phyloP scores from a whole-genome alignment of 495 filamentous ascomycete genomes.

The Letharia columbiana region DNA sequence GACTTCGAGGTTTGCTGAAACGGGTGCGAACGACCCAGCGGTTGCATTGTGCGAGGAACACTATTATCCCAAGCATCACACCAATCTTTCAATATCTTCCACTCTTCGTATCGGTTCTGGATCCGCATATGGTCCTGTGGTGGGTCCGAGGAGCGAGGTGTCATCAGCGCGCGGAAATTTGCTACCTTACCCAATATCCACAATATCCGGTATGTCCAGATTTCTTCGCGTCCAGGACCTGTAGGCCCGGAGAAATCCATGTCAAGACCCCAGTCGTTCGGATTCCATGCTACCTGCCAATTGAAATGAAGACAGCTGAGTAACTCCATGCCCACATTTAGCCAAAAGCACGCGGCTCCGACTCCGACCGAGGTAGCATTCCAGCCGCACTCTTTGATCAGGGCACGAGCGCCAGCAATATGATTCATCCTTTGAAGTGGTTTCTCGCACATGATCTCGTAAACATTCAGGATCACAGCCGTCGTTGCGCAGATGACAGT shows the following conservation, averaged over 20 bases:
- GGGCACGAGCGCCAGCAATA: constrained; percentile 73
- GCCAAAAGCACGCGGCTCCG: constrained; percentile 88
- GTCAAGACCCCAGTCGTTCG: constrained; percentile 85
- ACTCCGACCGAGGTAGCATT: constrained; percentile 70
- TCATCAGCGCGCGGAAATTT: constrained; percentile 64
- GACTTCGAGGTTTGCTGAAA: constrained; percentile 61
- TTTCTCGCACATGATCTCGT: constrained; percentile 80
- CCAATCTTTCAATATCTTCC: constrained; percentile 62
- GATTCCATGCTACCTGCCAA: constrained; percentile 84
- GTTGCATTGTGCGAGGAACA: constrained; percentile 78
- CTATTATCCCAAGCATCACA: constrained; percentile 73
- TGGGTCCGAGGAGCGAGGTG: constrained; percentile 48
- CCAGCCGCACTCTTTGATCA: constrained; percentile 91
- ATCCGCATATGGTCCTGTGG: constrained; percentile 53
- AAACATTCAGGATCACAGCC: constrained; percentile 82
- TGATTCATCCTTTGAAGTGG: constrained; percentile 74
- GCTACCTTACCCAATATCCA: constrained; percentile 84
- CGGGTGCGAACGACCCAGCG: constrained; percentile 65
- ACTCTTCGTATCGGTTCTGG: constrained; percentile 62
- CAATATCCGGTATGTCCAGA: constrained; percentile 86
- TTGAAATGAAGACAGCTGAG: constrained; percentile 79
- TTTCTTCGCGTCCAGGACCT: constrained; percentile 55
- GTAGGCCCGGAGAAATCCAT: constrained; percentile 57
- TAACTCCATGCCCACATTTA: constrained; percentile 85
- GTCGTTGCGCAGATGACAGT: constrained; percentile 81